Conservation (phyloP, 805 yeast genomes). For the Starmerella riodocensis region DNA sequence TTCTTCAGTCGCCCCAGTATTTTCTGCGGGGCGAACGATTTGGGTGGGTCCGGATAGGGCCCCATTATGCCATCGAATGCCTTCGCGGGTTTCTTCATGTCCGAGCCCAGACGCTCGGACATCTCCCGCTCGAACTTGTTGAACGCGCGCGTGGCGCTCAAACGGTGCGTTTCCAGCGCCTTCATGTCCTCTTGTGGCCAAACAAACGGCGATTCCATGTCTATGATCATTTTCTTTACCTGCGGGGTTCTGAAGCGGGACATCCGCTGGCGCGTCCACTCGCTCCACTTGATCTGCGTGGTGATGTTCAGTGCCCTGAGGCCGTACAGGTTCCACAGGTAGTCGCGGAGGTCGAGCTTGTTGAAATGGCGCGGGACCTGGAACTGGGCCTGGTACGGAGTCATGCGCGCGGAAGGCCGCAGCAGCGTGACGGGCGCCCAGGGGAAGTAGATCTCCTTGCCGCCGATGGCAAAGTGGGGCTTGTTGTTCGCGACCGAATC, state of each 20-base stretch:
- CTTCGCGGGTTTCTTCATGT: conserved; percentile 48
- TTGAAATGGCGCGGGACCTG: conserved; percentile 88
- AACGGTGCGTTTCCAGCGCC: conserved; percentile 23
- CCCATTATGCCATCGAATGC: conserved; percentile 65
- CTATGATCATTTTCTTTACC: conserved; percentile 90
- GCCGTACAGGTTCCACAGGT: conserved; percentile 79
- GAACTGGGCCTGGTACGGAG: conserved; percentile 95
- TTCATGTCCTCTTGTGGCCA: conserved; percentile 63
- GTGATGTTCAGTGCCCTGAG: conserved; percentile 80
- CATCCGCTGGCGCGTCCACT: conserved; percentile 45
- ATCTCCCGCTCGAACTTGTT: conserved; percentile 40
- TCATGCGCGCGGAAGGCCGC: conserved; percentile 88
- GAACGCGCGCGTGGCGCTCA: conserved; percentile 19
- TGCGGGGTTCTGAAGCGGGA: conserved; percentile 70
- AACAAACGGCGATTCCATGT: conserved; percentile 86
- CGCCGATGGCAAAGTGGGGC: conserved; percentile 78
- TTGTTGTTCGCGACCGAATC: conserved; percentile 30
- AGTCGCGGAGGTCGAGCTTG: conserved; percentile 88
- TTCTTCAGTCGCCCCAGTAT: conserved; percentile 37
- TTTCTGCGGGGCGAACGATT: conserved; percentile 48
- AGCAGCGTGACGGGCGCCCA: conserved; percentile 66
- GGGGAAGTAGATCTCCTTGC: conserved; percentile 66
- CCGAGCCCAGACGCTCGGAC: conserved; percentile 46
- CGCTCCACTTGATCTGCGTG: conserved; percentile 67
- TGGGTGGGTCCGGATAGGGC: conserved; percentile 45